Evolutionary conservation across 352 stramenopile genomes (phyloP).

Genomic region (Globisporangium recalcitrans): DNA sequence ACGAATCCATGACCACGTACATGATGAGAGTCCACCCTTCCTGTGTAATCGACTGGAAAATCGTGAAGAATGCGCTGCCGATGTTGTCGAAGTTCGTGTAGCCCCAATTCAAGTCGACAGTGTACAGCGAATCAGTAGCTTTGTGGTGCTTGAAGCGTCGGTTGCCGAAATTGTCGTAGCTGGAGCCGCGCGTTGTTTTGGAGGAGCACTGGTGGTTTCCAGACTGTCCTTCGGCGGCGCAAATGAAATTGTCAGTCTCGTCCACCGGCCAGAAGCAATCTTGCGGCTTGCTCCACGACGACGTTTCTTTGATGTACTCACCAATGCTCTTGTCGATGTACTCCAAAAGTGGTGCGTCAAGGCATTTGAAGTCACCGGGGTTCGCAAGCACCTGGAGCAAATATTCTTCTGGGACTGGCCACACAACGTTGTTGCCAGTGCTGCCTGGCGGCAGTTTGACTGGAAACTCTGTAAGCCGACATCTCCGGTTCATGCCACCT

Average conservation of each 20-base stretch:
- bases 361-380: slow-evolving; percentile 32
- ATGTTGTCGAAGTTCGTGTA: slow-evolving; percentile 95
- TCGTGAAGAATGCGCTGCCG: slow-evolving; percentile 83
- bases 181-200: slow-evolving; percentile 45
- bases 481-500: slow-evolving; percentile 76
- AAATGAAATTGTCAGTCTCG: slow-evolving; percentile 67
- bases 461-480: slow-evolving; percentile 71
- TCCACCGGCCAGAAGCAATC: slow-evolving; percentile 93
- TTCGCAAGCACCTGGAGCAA: slow-evolving; percentile 35
- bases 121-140: slow-evolving; percentile 56
- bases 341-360: slow-evolving; percentile 32
- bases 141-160: slow-evolving; percentile 42
- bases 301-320: slow-evolving; percentile 59
- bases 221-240: slow-evolving; percentile 30
- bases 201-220: slow-evolving; percentile 50
- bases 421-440: slow-evolving; percentile 19
- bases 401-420: slow-evolving; percentile 50
- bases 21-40: slow-evolving; percentile 93
- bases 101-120: slow-evolving; percentile 71
- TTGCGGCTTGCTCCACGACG: slow-evolving; percentile 51
- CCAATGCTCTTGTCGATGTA: slow-evolving; percentile 36
- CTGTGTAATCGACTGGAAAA: slow-evolving; percentile 92
- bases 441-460: slow-evolving; percentile 33
- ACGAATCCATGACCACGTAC: slow-evolving; percentile 81
- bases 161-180: slow-evolving; percentile 72